phyloP scores from a whole-genome alignment of 75 land plant species.

The Ceratopteris richardii region DNA sequence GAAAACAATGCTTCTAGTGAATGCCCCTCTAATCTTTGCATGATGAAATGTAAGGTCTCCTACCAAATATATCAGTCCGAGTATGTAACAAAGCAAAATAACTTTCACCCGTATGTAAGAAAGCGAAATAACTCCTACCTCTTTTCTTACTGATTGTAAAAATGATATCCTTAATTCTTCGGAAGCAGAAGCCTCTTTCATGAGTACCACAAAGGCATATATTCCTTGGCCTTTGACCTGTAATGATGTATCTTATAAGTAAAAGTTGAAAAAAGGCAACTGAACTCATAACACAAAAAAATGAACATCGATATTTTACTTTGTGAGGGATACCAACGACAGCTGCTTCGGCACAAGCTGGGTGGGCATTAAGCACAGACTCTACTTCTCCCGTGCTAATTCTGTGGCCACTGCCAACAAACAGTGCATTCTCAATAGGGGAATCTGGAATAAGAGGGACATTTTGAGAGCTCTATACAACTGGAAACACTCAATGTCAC shows the following conservation, averaged over 20 bases:
- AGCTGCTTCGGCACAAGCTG: conserved; percentile 21
- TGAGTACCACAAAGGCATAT: conserved; percentile 15
- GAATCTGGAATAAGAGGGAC: no score
- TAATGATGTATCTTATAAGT: neutral
- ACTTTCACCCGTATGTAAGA: no score
- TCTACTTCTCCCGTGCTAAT: conserved; percentile 26
- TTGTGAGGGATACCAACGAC: conserved; percentile 18
- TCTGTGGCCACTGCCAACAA: conserved; percentile 27
- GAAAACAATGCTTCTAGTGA: no score
- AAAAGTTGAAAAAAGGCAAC: neutral
- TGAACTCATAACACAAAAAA: no score
- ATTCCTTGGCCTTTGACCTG: conserved; percentile 27
- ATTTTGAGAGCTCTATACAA: no score
- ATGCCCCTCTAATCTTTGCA: no score
- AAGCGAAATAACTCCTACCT: no score
- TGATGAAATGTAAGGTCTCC: no score
- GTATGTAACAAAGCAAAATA: no score
- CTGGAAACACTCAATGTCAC: no score
- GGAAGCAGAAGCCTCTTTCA: conserved; percentile 4
- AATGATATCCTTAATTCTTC: conserved; percentile 12
- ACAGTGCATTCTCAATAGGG: conserved; percentile 3
- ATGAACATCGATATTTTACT: neutral
- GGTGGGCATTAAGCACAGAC: conserved; percentile 14
- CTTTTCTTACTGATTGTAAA: conserved; percentile 7
- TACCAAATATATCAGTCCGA: no score